These are phyloP conservation scores for Lophium mytilinum DNA, from an alignment of 495 filamentous ascomycete genomes.

Conservation along the genomic window DNA sequence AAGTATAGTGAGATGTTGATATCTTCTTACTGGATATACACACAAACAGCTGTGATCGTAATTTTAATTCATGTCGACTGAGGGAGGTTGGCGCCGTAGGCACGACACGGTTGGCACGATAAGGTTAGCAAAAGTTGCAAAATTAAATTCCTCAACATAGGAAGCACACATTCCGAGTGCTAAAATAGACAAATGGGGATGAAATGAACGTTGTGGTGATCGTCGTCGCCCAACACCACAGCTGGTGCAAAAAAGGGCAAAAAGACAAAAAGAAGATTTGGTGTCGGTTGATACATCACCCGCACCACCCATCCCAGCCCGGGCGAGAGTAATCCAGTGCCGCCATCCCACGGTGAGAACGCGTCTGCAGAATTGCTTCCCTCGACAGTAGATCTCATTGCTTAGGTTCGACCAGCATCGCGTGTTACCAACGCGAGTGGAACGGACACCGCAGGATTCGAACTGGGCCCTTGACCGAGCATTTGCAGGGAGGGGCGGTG, in stretches of 20 bases:
- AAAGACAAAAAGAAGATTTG: constrained; percentile 14
- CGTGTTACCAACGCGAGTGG: constrained; percentile 55
- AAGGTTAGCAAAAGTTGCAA: no score
- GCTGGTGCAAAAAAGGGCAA: not conserved
- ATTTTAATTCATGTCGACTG: no score
- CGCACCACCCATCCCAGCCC: constrained; percentile 23
- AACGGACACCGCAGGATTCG: constrained; percentile 50
- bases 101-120: no score
- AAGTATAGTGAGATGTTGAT: no score
- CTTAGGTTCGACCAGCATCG: constrained; percentile 51
- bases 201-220: not conserved
- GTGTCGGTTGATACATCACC: constrained; percentile 22
- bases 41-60: no score
- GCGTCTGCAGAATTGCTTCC: constrained; percentile 60
- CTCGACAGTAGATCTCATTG: constrained; percentile 56
- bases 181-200: not conserved
- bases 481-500: constrained; percentile 1
- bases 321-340: constrained; percentile 49
- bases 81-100: no score
- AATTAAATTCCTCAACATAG: not conserved
- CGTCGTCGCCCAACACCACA: not conserved
- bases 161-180: not conserved
- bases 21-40: no score
- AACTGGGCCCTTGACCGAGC: constrained; percentile 45
- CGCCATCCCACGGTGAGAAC: constrained; percentile 54